These are phyloP conservation scores for Pyricularia sp. DNA, from an alignment of 2,329 filamentous ascomycete species.

Conservation along the genomic window DNA sequence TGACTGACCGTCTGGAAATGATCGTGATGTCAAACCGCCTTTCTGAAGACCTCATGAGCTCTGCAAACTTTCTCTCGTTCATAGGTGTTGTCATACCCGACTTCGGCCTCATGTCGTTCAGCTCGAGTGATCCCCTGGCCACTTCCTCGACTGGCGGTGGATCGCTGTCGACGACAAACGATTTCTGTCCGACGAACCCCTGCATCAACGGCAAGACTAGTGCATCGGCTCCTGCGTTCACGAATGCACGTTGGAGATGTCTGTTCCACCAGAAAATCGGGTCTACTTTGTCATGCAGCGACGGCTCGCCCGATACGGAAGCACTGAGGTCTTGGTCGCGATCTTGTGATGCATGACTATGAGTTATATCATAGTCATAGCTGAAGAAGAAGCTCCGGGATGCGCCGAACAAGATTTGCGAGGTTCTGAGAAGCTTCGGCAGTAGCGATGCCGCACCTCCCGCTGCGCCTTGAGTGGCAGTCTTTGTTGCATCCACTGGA, in stretches of 20 bases:
- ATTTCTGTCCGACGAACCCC: constrained; percentile 82
- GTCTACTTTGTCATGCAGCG: constrained; percentile 66
- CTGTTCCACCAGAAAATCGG: constrained; percentile 86
- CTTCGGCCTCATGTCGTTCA: constrained; percentile 18
- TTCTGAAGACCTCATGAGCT: constrained; percentile 32
- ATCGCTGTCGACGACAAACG: constrained; percentile 63
- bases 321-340: background rate
- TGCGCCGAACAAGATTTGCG: constrained; percentile 73
- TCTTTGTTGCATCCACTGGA: background rate
- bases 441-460: constrained; percentile 42
- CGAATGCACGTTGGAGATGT: constrained; percentile 63
- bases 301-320: constrained; percentile 29
- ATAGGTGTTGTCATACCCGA: constrained; percentile 11
- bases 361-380: constrained; percentile 88
- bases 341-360: constrained; percentile 35
- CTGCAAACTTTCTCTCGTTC: constrained; percentile 17
- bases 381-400: constrained; percentile 89
- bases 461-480: background rate
- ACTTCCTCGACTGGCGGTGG: constrained; percentile 44
- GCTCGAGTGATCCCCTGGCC: constrained; percentile 32
- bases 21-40: constrained; percentile 70
- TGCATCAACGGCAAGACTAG: constrained; percentile 80
- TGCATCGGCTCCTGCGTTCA: constrained; percentile 59
- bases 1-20: constrained; percentile 80
- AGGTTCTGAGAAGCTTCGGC: constrained; percentile 76